Evolutionary conservation across 163 green algal species (phyloP), one percentile per base, ranked within the genome.

Genomic region (Coccomyxa subellipsoidea): DNA sequence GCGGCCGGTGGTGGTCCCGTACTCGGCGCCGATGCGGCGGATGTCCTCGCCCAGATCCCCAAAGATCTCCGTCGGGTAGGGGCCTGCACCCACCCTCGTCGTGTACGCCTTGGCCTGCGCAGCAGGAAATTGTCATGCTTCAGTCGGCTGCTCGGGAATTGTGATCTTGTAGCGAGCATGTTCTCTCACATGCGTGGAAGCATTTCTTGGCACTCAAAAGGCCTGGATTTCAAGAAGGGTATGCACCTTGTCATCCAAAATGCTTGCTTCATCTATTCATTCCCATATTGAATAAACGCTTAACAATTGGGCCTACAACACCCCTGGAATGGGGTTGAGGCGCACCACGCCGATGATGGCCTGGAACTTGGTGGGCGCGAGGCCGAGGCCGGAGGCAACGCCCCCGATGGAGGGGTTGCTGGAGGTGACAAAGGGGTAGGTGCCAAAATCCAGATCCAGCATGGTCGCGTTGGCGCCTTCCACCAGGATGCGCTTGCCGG

Each of bases 391-490:
- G 21, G 91, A 90, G 76, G 94, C 93, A 31, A 99, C 95, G 80
- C 97, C 97, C 25, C 97, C 96, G 75, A 95, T 93, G 82, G 90
- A 94, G 54, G 96, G 95, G 90, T 98, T 98, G 79, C 91, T 97
- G 36, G 94, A 98, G 21, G 95, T 98, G 25, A 98, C 95, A 82
- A 96, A 99, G 29, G 97, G 97, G 91, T 99, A 99, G 37, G 97
- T 99, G 53, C 97, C 97, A 81, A 98, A 98, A 89, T 99, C 97
- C 6, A 99, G 80, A 86, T 99, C 97, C n/a, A 99, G 91, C 96
- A 99, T 98, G 35, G 97, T 99, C 7, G 96, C 97, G 84, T 99
- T 98, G 80, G 95, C 97, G 76, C 97, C 97, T 91, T 99, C 97
- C 32, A 99, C 93, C 81, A 99, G 90, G 70, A 99, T 95, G 38